Evolutionary conservation across 768 basidiomycete species (phyloP).

Genomic region (Clitopilus passeckerianus): DNA sequence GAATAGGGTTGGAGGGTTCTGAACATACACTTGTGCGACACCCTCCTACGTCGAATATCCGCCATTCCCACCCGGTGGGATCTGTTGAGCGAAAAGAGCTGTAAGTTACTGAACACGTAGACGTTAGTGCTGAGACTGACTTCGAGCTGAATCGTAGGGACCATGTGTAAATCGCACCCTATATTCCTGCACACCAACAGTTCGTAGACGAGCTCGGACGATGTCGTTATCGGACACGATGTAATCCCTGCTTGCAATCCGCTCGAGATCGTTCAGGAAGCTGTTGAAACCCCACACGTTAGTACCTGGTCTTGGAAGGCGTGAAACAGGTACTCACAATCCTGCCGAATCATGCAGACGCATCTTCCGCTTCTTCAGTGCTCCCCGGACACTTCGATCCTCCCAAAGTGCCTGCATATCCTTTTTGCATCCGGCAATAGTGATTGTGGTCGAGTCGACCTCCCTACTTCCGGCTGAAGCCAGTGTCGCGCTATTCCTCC

Average conservation of each 20-base stretch:
- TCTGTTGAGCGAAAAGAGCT: background rate
- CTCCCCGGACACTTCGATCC: conserved; percentile 45
- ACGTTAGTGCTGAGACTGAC: conserved; percentile 11
- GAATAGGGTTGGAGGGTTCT: conserved; percentile 2
- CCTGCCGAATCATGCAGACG: conserved; percentile 59
- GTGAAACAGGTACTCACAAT: conserved; percentile 44
- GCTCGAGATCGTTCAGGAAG: conserved; percentile 64
- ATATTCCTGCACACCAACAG: conserved; percentile 69
- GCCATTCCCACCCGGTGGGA: conserved; percentile 50
- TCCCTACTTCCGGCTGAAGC: conserved; percentile 11
- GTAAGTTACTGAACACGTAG: background rate
- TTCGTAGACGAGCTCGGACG: conserved; percentile 64
- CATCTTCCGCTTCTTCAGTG: conserved; percentile 41
- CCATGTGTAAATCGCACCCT: conserved; percentile 41
- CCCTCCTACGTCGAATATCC: conserved; percentile 74
- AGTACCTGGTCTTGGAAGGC: background rate
- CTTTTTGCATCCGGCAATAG: conserved; percentile 54
- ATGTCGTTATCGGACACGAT: conserved; percentile 70
- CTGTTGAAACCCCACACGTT: conserved; percentile 24
- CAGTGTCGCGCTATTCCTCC: background rate
- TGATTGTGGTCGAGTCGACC: conserved; percentile 38
- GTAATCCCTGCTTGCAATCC: conserved; percentile 58
- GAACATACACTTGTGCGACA: conserved; percentile 56
- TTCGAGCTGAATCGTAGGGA: conserved; percentile 29
- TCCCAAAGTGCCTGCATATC: conserved; percentile 64